These are phyloP conservation scores for Pichia nakasei DNA, from an alignment of 805 yeast genomes.

Conservation along the genomic window DNA sequence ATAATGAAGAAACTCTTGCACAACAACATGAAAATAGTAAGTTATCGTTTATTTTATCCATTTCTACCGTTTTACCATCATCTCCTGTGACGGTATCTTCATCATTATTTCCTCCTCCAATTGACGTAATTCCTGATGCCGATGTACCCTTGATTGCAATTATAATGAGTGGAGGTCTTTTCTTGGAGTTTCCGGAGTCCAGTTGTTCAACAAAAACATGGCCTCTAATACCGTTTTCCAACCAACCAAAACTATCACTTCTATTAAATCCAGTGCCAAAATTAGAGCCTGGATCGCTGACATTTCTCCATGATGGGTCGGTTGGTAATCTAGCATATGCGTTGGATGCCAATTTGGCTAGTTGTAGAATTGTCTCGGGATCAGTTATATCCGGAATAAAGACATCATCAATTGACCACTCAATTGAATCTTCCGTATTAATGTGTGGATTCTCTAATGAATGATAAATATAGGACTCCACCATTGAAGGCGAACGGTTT, in stretches of 20 bases:
- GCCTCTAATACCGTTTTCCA: constrained; percentile 76
- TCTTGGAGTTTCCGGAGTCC: constrained; percentile 28
- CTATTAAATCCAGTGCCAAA: constrained; percentile 33
- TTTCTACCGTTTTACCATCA: constrained; percentile 57
- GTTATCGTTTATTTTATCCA: constrained; percentile 83
- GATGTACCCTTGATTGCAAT: constrained; percentile 87
- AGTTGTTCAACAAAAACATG: constrained; percentile 63
- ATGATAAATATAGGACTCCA: constrained; percentile 57
- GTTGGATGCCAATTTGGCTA: constrained; percentile 83
- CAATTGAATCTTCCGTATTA: constrained; percentile 37
- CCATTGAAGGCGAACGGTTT: constrained; percentile 47
- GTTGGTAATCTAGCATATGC: constrained; percentile 78
- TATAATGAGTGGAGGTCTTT: constrained; percentile 39
- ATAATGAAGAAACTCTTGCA: constrained; percentile 80
- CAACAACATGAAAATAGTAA: constrained; percentile 91
- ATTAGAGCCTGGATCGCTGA: constrained; percentile 13
- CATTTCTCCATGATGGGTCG: constrained; percentile 81
- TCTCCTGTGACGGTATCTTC: constrained; percentile 31
- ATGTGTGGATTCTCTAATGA: constrained; percentile 33
- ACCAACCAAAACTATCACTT: constrained; percentile 77
- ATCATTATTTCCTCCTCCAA: constrained; percentile 30
- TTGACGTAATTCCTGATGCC: constrained; percentile 49
- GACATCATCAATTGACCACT: constrained; percentile 52
- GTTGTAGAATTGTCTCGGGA: constrained; percentile 56
- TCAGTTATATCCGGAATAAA: constrained; percentile 70